Conservation (phyloP, 768 basidiomycete species). For the Paxillus ammoniavirescens region DNA sequence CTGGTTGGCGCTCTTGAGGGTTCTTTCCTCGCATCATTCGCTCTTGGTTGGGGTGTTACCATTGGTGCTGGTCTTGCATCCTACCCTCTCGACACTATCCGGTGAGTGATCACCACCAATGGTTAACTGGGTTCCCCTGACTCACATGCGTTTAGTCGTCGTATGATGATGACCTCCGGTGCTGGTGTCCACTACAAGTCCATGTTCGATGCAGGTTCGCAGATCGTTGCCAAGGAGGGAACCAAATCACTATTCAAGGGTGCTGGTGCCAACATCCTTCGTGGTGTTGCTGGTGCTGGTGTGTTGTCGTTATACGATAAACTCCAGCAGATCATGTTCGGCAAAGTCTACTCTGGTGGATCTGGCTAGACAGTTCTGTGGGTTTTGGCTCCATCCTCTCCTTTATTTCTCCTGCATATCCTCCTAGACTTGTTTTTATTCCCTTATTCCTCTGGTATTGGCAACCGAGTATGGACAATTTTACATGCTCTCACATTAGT, state of each 20-base stretch:
- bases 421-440: conserved; percentile 35
- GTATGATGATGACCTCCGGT: conserved; percentile 99
- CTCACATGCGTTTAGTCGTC: conserved; percentile 69
- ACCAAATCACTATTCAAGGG: conserved; percentile 97
- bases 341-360: conserved; percentile 99
- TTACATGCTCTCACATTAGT: conserved; percentile 26
- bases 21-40: conserved; percentile 95
- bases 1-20: conserved; percentile 95
- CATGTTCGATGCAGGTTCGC: conserved; percentile 95
- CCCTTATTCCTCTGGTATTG: conserved; percentile 21
- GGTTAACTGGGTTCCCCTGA: background rate
- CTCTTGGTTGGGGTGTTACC: conserved; percentile 98
- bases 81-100: conserved; percentile 90
- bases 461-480: conserved; percentile 19
- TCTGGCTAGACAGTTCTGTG: conserved; percentile 22
- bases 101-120: conserved; percentile 37
- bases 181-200: conserved; percentile 96
- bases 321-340: conserved; percentile 93
- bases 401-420: conserved; percentile 26
- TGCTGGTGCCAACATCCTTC: conserved; percentile 93
- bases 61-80: conserved; percentile 99
- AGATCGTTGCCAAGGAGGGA: conserved; percentile 96
- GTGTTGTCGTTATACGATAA: conserved; percentile 99
- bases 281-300: conserved; percentile 99
- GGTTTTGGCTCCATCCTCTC: conserved; percentile 33